These are phyloP conservation scores for Toxicodendron radicans DNA, from an alignment of 345 rosid species.

Conservation along the genomic window DNA sequence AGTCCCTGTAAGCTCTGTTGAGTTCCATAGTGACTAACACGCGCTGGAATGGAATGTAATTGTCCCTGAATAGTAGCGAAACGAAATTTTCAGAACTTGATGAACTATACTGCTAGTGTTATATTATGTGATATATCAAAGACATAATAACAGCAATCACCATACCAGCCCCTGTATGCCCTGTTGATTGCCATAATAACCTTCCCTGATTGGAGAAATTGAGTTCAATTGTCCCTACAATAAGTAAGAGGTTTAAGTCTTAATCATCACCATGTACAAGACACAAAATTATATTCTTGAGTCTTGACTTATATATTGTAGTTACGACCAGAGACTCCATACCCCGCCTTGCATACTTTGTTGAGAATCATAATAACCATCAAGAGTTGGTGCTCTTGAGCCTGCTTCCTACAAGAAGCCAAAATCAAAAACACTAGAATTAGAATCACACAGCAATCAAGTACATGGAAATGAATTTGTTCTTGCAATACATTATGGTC, in stretches of 20 bases:
- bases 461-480: not conserved
- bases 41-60: slow-evolving; percentile 36
- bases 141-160: slow-evolving; percentile 2
- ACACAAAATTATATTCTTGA: slow-evolving; percentile 10
- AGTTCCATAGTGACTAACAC: slow-evolving; percentile 38
- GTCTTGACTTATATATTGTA: not conserved
- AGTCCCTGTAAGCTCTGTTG: slow-evolving; percentile 47
- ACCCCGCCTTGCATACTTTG: slow-evolving; percentile 48
- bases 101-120: not conserved
- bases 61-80: slow-evolving; percentile 42
- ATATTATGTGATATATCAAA: not conserved
- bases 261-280: not conserved
- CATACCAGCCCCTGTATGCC: slow-evolving; percentile 38
- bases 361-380: slow-evolving; percentile 42
- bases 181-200: slow-evolving; percentile 46
- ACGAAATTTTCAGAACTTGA: slow-evolving; percentile 16
- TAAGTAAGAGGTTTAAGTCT: not conserved
- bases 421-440: slow-evolving; percentile 7
- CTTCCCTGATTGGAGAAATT: slow-evolving; percentile 35
- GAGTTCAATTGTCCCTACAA: slow-evolving; percentile 34
- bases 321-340: slow-evolving; percentile 19
- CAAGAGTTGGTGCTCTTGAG: slow-evolving; percentile 45
- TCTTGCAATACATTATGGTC: not conserved
- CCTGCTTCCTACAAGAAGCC: slow-evolving; percentile 39
- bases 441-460: slow-evolving; percentile 6